Evolutionary conservation across 768 basidiomycete genomes (phyloP).

Genomic region (Boletus bicolor): DNA sequence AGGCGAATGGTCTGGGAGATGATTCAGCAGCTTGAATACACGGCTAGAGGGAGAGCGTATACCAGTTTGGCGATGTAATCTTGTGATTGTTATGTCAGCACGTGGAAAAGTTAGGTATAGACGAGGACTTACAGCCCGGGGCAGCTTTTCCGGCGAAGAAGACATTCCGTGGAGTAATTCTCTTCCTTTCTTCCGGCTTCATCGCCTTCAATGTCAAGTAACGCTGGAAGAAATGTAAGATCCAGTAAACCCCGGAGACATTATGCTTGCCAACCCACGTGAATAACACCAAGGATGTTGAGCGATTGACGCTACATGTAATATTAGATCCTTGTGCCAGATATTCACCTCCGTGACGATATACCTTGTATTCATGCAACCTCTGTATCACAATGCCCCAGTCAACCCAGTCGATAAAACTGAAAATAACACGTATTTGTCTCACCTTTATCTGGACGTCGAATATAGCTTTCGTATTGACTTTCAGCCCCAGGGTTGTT

Average conservation of each 20-base stretch:
- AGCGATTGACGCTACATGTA: conserved; percentile 76
- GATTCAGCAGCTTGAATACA: background rate
- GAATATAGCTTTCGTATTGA: conserved; percentile 79
- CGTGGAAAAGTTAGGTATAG: background rate
- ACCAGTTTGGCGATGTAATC: conserved; percentile 92
- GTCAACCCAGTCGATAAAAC: background rate
- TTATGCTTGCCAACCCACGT: conserved; percentile 45
- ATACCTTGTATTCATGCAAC: conserved; percentile 89
- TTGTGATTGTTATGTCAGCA: conserved; percentile 24
- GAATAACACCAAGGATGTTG: conserved; percentile 88
- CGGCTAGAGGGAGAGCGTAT: conserved; percentile 1
- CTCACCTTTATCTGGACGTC: conserved; percentile 86
- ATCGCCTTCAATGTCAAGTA: conserved; percentile 81
- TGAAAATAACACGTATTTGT: background rate
- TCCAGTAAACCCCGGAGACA: background rate
- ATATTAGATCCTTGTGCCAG: background rate
- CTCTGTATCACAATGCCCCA: conserved; percentile 44
- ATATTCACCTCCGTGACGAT: background rate
- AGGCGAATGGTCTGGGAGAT: conserved; percentile 74
- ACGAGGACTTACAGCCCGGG: conserved; percentile 65
- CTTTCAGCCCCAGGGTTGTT: conserved; percentile 60
- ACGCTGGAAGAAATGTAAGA: conserved; percentile 44
- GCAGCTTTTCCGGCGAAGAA: conserved; percentile 99
- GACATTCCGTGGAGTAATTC: conserved; percentile 81
- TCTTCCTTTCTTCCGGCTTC: conserved; percentile 74